Evolutionary conservation across 306 rosid species (phyloP), one percentile per base, ranked within the genome.

Genomic region (barrel medic (Medicago truncatula)): DNA sequence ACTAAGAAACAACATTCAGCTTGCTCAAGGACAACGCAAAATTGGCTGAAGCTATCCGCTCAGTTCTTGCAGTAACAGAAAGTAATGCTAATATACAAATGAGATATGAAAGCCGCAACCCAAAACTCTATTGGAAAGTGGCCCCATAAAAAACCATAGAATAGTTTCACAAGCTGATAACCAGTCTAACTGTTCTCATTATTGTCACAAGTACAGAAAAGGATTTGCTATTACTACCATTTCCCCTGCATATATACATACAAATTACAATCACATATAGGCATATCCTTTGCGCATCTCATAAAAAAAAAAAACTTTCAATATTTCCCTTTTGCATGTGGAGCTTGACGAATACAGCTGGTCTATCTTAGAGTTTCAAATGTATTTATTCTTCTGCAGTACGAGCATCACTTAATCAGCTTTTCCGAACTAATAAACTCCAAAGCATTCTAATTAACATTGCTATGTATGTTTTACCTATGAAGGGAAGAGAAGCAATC

Each of bases 1-100:
- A 62, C 73, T 71, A 18, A 40, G 36, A 56, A 82, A 49, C 10
- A 11, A 60, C 31, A 18, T 73, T 72, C 75, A 60, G 53, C 56
- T 65, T 71, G 28, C 67, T 47, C 23, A 74, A 36, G 40, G 36
- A 11, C 50, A 58, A 50, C 36, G 56, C n/a, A 44, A 70, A 70
- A 36, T 71, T 40, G 63, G 50, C 20, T 47, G 40, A 50, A 63
- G 43, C 53, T 44, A 34, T 47, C 36, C 5, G 34, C 47, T 76
- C 53, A 71, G 14, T n/a, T 62, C 52, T 76, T 52, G 15, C 57
- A 59, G 49, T 49, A 70, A 57, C 43, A 3, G 9, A 62, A 57
- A 49, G 15, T 9, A 46, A 71, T 63, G 40, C 63, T 59, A 60
- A 54, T 53, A 74, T 57, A 74, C 58, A 25, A 34, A 74, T 61